A percentile compares a stretch with the other conserved stretches of the same genome.
Conservation (phyloP, 306 rosid species). For the Carpinus viminea region DNA sequence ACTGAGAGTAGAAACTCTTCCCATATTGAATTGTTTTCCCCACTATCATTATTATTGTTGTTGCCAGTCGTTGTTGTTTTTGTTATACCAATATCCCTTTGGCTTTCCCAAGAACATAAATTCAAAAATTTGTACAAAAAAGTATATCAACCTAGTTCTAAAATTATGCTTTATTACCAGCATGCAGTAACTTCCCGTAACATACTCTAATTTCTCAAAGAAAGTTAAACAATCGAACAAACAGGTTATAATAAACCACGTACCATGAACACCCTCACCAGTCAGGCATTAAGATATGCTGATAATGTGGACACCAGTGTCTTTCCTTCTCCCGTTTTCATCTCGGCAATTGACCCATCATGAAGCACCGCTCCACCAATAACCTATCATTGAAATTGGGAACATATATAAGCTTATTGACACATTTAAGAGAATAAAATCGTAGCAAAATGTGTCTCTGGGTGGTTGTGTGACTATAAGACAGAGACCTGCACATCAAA, state of each 20-base stretch:
- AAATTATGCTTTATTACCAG: background rate
- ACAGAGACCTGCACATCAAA: slow-evolving; percentile 89
- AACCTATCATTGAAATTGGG: slow-evolving; percentile 50
- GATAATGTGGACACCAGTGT: slow-evolving; percentile 92
- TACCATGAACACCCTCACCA: slow-evolving; percentile 95
- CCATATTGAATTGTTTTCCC: background rate
- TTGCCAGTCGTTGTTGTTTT: background rate
- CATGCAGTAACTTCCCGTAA: background rate
- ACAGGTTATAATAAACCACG: slow-evolving; percentile 11
- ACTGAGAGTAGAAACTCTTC: background rate
- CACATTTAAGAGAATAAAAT: background rate
- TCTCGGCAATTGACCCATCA: slow-evolving; percentile 97
- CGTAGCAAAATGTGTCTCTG: background rate
- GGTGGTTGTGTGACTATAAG: slow-evolving; percentile 14
- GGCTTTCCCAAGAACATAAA: background rate
- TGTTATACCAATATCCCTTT: background rate
- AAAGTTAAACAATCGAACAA: background rate
- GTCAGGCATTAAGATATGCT: slow-evolving; percentile 93
- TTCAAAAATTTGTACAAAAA: background rate
- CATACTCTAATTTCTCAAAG: background rate
- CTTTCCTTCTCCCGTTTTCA: slow-evolving; percentile 98
- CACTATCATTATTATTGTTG: background rate
- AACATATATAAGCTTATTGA: slow-evolving; percentile 13
- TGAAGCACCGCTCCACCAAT: slow-evolving; percentile 98
- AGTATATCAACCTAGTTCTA: background rate